These are phyloP conservation scores for Colletotrichum sp. DNA, from an alignment of 2,329 filamentous ascomycete species.

Conservation along the genomic window DNA sequence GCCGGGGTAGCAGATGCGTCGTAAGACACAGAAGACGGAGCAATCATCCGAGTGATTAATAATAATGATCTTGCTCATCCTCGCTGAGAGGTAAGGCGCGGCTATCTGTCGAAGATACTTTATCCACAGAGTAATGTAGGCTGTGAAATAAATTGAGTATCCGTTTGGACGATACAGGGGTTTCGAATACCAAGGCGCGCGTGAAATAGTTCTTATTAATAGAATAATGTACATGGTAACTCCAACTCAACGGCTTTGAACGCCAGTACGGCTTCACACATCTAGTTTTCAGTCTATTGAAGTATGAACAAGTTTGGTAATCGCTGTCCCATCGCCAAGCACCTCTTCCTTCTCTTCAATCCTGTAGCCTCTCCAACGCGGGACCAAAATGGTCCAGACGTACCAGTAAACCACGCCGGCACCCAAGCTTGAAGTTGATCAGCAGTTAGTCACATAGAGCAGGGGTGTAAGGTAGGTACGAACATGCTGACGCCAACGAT, in stretches of 20 bases:
- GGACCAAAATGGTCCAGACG: constrained; percentile 67
- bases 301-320: constrained; percentile 60
- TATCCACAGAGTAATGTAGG: neutral
- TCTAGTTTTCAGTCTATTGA: neutral
- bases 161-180: neutral
- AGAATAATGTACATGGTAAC: accelerated
- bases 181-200: neutral
- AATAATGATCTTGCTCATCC: neutral
- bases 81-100: neutral
- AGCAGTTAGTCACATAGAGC: neutral
- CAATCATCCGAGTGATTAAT: neutral
- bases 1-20: neutral
- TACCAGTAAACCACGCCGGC: constrained; percentile 72
- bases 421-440: constrained; percentile 50
- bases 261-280: neutral
- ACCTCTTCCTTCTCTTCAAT: constrained; percentile 67
- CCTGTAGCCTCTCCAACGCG: constrained; percentile 62
- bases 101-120: neutral
- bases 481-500: constrained; percentile 59
- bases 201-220: neutral
- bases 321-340: constrained; percentile 69
- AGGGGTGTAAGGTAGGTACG: constrained; percentile 31
- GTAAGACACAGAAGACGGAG: neutral
- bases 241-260: neutral
- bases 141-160: neutral